Base-by-base conservation (phyloP, 306 rosid genomes). In the Lagenaria siceraria region DNA sequence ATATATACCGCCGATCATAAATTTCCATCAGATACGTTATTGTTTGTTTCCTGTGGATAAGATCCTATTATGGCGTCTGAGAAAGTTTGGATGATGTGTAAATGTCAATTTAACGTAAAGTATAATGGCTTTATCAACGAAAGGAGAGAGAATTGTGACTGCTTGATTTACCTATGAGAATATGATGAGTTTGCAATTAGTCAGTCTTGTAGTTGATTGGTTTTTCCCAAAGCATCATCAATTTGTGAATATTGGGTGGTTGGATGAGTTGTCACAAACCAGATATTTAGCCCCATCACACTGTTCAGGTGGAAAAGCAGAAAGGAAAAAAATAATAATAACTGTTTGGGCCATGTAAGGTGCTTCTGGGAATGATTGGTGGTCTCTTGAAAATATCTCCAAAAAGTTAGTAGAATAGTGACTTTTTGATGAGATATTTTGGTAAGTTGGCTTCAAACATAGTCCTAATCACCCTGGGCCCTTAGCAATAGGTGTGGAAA, bases 391-490 rank as follows among this genome's bases (percentile, higher is more conserved):
- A 46, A 70, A 70, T 70, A 70, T 70, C 58, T 70, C 10, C 12
- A 42, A 43, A 31, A 46, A 27, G 43, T 72, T 48, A 2, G 43
- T 49, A 72, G 27, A 72, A 48, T 25, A 35, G 27, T 51, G 43
- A 8, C 33, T 29, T 22, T 29, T 73, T 29, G 7, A 71, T 71
- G 76, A 71, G 56, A 48, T 25, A 24, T 70, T 51, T 25, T 49
- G 61, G 61, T 51, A 71, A 71, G 40, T 73, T 73, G 60, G 61
- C 61, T 29, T 73, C 10, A 73, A 73, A 27, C 40, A 51, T 51
- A 18, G 60, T 72, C 42, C 35, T 48, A 25, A 49, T 72, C 60
- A 72, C 22, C 8, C 76, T 25, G 76, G 76, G 60, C 76, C 76
- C 60, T 25, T 70, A 8, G 77, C 61, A 73, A 18, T 51, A 24